phyloP scores from a whole-genome alignment of 257 asterid genomes.

The Solanum ossicruentum region DNA sequence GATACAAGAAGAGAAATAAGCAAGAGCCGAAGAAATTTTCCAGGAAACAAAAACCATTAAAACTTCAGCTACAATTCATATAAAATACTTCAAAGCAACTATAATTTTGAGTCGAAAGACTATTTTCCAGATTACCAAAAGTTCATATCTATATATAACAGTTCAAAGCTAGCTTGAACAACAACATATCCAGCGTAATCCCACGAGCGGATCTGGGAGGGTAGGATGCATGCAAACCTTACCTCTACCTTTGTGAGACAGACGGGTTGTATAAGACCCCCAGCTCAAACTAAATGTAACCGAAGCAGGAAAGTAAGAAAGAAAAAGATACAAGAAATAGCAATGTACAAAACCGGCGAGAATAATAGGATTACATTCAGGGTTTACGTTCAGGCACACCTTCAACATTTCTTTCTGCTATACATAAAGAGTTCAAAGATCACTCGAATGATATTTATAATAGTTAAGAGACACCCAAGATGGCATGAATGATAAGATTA shows the following conservation, averaged over 20 bases:
- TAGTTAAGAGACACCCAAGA: not conserved
- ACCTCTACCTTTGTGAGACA: too few species aligned
- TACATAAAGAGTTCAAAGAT: not conserved
- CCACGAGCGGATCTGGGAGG: too few species aligned
- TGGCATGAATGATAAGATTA: not conserved
- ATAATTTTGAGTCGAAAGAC: not conserved
- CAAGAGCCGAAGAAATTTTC: not conserved
- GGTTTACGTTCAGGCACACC: not conserved
- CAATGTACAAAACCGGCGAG: not conserved
- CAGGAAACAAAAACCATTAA: not conserved
- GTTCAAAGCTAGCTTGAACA: not conserved
- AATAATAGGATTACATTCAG: not conserved
- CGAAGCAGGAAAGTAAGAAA: too few species aligned
- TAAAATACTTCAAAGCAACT: not conserved
- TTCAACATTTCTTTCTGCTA: not conserved
- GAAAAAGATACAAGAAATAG: too few species aligned
- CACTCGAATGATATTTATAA: not conserved
- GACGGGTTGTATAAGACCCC: too few species aligned
- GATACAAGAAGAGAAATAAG: not conserved
- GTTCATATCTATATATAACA: not conserved
- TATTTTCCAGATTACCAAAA: not conserved
- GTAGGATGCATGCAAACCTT: too few species aligned
- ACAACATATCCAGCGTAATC: too few species aligned
- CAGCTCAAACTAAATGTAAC: too few species aligned
- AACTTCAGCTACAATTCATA: not conserved